Evolutionary conservation across 2,329 filamentous ascomycete species (phyloP).

Genomic region (Pyrenophora graminea): DNA sequence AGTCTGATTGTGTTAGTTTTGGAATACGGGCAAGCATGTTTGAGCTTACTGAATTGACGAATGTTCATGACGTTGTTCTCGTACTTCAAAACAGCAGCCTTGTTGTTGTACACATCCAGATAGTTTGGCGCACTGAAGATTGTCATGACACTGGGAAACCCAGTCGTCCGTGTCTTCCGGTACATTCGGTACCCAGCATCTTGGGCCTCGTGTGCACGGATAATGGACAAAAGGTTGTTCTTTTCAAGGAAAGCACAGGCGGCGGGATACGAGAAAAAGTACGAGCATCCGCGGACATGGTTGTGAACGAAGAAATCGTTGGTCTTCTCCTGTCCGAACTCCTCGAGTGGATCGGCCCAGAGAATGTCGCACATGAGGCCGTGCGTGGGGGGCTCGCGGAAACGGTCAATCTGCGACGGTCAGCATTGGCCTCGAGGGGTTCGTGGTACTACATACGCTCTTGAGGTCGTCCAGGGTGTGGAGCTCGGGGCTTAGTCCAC

Average conservation of each 20-base stretch:
- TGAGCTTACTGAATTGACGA: constrained; percentile 75
- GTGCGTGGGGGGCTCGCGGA: constrained; percentile 95
- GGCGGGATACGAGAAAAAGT: constrained; percentile 98
- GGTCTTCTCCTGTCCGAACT: constrained; percentile 98
- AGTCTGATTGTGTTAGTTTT: constrained; percentile 58
- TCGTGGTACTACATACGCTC: constrained; percentile 61
- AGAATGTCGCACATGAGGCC: constrained; percentile 99
- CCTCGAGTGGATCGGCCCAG: constrained; percentile 96
- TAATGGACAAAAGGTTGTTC: constrained; percentile 96
- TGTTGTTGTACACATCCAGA: constrained; percentile 99
- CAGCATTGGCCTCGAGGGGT: constrained; percentile 17
- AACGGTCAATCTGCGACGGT: constrained; percentile 79
- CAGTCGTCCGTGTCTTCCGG: constrained; percentile 94
- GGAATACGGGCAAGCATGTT: not conserved
- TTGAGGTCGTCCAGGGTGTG: constrained; percentile 95
- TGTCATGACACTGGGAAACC: constrained; percentile 99
- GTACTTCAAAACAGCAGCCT: constrained; percentile 97
- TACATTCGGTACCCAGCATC: constrained; percentile 99
- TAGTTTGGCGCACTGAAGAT: constrained; percentile 99
- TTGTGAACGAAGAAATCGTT: constrained; percentile 98
- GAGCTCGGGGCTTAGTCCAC: constrained; percentile 91
- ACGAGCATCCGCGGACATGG: constrained; percentile 96
- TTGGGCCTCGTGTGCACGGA: constrained; percentile 96
- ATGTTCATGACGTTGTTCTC: constrained; percentile 99
- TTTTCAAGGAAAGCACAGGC: constrained; percentile 98